Conservation (phyloP, 768 basidiomycete species). For the Infundibulicybe gibba region DNA sequence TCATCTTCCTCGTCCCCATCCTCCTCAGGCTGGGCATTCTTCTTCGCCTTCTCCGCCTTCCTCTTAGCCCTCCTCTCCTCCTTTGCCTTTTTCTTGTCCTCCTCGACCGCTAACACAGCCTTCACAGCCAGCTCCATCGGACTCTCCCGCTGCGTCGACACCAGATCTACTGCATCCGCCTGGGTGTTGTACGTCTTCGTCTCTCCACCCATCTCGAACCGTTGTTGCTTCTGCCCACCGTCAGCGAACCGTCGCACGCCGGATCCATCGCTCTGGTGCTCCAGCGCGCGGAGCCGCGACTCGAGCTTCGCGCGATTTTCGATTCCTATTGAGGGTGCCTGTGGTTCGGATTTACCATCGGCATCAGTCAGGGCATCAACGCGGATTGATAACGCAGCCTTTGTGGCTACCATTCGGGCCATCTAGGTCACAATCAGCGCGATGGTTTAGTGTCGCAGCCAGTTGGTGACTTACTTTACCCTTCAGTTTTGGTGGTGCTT, state of each 20-base stretch:
- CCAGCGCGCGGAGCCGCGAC: conserved; percentile 85
- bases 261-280: conserved; percentile 73
- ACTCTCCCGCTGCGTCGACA: conserved; percentile 81
- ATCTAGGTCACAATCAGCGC: conserved; percentile 46
- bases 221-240: conserved; percentile 64
- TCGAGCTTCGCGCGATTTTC: conserved; percentile 96
- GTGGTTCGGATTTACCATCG: conserved; percentile 82
- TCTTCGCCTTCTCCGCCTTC: conserved; percentile 47
- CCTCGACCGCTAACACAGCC: conserved; percentile 78
- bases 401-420: conserved; percentile 99
- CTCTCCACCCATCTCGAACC: conserved; percentile 79
- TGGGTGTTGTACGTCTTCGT: conserved; percentile 82
- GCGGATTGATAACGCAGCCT: conserved; percentile 95
- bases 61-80: conserved; percentile 76
- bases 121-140: conserved; percentile 75
- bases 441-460: no score
- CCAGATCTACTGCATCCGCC: conserved; percentile 78
- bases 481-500: conserved; percentile 97
- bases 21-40: conserved; percentile 24
- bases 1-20: conserved; percentile 28
- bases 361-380: conserved; percentile 94
- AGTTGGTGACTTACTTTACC: conserved; percentile 83
- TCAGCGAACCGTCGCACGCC: conserved; percentile 66
- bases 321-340: conserved; percentile 84
- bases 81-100: conserved; percentile 80